Conservation (phyloP, 2,329 filamentous ascomycete species). For the Alternaria viburni region DNA sequence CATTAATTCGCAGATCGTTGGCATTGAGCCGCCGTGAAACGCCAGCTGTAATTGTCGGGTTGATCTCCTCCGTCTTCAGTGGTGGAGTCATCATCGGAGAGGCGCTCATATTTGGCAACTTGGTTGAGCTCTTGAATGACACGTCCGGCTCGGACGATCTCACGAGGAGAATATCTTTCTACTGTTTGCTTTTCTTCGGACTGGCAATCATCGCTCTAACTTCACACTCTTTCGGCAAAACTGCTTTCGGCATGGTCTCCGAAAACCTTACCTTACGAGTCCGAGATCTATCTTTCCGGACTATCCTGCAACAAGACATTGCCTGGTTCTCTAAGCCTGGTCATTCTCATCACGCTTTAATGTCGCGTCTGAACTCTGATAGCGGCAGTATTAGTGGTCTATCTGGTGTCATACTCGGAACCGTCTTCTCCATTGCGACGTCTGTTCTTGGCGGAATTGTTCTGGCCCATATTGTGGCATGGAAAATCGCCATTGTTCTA, state of each 20-base stretch:
- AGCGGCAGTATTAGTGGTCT: conserved; percentile 56
- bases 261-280: conserved; percentile 54
- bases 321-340: conserved; percentile 55
- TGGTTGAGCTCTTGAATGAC: conserved; percentile 41
- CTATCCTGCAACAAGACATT: conserved; percentile 63
- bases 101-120: conserved; percentile 38
- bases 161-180: conserved; percentile 48
- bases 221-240: conserved; percentile 53
- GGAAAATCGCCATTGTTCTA: conserved; percentile 59
- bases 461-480: conserved; percentile 56
- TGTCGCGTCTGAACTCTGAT: conserved; percentile 57
- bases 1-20: conserved; percentile 34
- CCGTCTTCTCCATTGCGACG: conserved; percentile 56
- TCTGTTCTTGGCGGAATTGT: conserved; percentile 57
- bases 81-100: conserved; percentile 64
- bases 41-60: conserved; percentile 49
- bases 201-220: conserved; percentile 59
- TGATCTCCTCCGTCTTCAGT: conserved; percentile 54
- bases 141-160: conserved; percentile 22
- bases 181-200: conserved; percentile 60
- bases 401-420: conserved; percentile 58
- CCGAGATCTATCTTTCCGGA: conserved; percentile 56
- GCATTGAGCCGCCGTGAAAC: conserved; percentile 46
- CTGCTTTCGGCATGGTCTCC: conserved; percentile 57
- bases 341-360: conserved; percentile 53